phyloP scores from a whole-genome alignment of 2,329 filamentous ascomycete genomes.

The Pseudogymnoascus sp. region DNA sequence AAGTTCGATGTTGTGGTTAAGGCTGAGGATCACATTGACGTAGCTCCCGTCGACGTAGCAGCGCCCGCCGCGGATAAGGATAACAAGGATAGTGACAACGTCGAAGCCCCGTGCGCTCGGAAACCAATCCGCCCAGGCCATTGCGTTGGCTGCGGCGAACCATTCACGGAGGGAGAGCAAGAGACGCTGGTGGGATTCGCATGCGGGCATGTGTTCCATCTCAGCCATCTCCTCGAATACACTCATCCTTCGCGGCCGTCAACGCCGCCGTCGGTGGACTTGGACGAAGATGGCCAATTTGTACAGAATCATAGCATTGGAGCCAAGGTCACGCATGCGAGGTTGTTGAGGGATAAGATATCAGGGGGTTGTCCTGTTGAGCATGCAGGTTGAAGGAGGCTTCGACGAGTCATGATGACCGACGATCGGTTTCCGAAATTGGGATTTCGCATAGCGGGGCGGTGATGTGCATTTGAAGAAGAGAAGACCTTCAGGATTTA shows the following conservation, averaged over 20 bases:
- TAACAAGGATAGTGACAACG: constrained; percentile 14
- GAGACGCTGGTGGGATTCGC: constrained; percentile 74
- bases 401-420: neutral
- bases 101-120: constrained; percentile 9
- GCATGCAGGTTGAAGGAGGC: neutral
- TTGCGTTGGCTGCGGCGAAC: constrained; percentile 50
- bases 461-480: neutral
- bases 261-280: constrained; percentile 31
- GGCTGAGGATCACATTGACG: constrained; percentile 36
- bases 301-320: constrained; percentile 60
- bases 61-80: constrained; percentile 16
- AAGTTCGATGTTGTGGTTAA: constrained; percentile 70
- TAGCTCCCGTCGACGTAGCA: constrained; percentile 36
- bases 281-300: constrained; percentile 39
- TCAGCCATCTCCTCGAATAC: constrained; percentile 58
- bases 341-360: constrained; percentile 66
- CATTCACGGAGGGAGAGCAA: constrained; percentile 54
- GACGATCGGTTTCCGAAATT: neutral
- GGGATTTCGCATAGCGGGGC: neutral
- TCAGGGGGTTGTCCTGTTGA: constrained; percentile 59
- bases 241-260: constrained; percentile 32
- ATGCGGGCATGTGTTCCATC: constrained; percentile 76
- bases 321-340: constrained; percentile 79
- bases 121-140: constrained; percentile 41
- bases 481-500: neutral